phyloP scores from a whole-genome alignment of 768 basidiomycete species.

The Coprinopsis strossmayeri region DNA sequence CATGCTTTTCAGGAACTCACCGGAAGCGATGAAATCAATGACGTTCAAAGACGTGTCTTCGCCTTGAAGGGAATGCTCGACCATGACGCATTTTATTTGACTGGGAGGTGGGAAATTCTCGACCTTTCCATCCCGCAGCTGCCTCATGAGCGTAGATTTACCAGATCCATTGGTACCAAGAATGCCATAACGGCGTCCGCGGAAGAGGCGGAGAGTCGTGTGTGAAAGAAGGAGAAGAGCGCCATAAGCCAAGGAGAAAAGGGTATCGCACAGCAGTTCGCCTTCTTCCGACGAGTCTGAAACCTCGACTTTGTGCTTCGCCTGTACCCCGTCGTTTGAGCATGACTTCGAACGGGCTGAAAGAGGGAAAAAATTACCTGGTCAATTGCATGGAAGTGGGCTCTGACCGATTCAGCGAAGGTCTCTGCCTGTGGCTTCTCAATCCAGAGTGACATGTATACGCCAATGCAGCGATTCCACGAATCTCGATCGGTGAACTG shows the following conservation, averaged over 20 bases:
- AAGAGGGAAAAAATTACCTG: slow-evolving; percentile 33
- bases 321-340: slow-evolving; percentile 28
- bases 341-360: slow-evolving; percentile 6
- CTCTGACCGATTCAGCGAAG: slow-evolving; percentile 59
- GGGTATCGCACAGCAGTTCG: slow-evolving; percentile 84
- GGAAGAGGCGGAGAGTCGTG: slow-evolving; percentile 81
- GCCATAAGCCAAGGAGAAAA: slow-evolving; percentile 95
- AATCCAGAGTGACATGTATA: slow-evolving; percentile 72
- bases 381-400: slow-evolving; percentile 75
- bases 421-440: slow-evolving; percentile 37
- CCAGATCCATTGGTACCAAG: slow-evolving; percentile 95
- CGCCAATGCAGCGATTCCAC: slow-evolving; percentile 69
- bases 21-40: slow-evolving; percentile 84
- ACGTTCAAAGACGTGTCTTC: slow-evolving; percentile 82
- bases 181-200: slow-evolving; percentile 92
- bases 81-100: slow-evolving; percentile 88
- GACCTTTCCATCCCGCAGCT: slow-evolving; percentile 89
- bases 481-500: slow-evolving; percentile 44
- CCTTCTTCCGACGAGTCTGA: slow-evolving; percentile 59
- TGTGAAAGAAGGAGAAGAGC: slow-evolving; percentile 91
- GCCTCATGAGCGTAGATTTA: slow-evolving; percentile 94
- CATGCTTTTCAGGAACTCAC: slow-evolving; percentile 31
- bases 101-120: slow-evolving; percentile 93
- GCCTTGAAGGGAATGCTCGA: slow-evolving; percentile 93
- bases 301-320: slow-evolving; percentile 43